Evolutionary conservation across 805 yeast species (phyloP), one percentile per base, ranked within the genome.

Genomic region (Kockiozyma suomiensis): DNA sequence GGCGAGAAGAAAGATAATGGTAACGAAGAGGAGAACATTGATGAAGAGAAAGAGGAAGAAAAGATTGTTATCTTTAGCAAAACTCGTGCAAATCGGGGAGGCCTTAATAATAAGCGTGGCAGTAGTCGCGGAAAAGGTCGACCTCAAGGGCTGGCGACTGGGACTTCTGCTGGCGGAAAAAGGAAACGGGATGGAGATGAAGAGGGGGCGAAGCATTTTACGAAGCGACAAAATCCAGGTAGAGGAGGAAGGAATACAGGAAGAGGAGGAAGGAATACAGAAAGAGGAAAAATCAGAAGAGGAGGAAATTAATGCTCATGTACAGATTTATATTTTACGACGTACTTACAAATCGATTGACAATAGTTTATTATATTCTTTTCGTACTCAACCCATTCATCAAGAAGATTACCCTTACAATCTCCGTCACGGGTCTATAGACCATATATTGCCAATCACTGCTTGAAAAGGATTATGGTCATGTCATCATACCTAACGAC

Each of bases 361-460:
- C n/a, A n/a, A n/a, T n/a, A n/a, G n/a, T n/a, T n/a, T n/a, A n/a
- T n/a, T n/a, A n/a, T n/a, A n/a, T n/a, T n/a, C n/a, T n/a, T n/a
- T n/a, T n/a, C n/a, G n/a, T n/a, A n/a, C n/a, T n/a, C 6, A 28
- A 58, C 43, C 59, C 62, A 58, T 1, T 54, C 28, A 15, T 61
- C 56, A 8, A 21, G 13, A 26, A 54, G 23, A 15, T n/a, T 38
- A 30, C 37, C 42, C 35, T 25, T 46, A 8, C 38, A 13, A 5
- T 33, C n/a, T n/a, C n/a, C n/a, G n/a, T n/a, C n/a, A n/a, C n/a
- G n/a, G n/a, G n/a, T n/a, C n/a, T n/a, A n/a, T n/a, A n/a, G n/a
- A n/a, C n/a, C n/a, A n/a, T n/a, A n/a, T n/a, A n/a, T n/a, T n/a
- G n/a, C n/a, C n/a, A n/a, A n/a, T n/a, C n/a, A n/a, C n/a, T n/a